A percentile compares a stretch with the other conserved stretches of the same genome.
These are phyloP conservation scores for Bocquillonia castaneifolia DNA, from an alignment of 441 rosid genomes.

Conservation along the genomic window DNA sequence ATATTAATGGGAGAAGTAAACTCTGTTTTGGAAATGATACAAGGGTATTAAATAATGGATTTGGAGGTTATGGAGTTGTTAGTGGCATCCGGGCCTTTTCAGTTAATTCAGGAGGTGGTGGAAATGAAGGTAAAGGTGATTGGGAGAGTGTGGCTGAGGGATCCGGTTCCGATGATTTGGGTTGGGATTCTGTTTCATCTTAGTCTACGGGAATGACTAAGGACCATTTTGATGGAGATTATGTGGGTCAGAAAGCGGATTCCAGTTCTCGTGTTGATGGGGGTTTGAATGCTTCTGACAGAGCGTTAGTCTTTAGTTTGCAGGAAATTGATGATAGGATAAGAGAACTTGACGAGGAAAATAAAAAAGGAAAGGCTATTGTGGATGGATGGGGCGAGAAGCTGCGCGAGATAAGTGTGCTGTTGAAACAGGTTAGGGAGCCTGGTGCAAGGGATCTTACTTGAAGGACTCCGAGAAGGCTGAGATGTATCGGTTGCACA, in stretches of 20 bases:
- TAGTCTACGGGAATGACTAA: constrained; percentile 81
- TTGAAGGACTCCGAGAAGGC: constrained; percentile 82
- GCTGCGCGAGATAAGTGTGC: constrained; percentile 42
- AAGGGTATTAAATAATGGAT: constrained; percentile 16
- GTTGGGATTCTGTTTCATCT: constrained; percentile 65
- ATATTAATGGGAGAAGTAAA: constrained; percentile 25
- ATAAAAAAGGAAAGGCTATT: constrained; percentile 37
- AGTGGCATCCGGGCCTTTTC: constrained; percentile 36
- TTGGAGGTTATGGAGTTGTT: constrained; percentile 9
- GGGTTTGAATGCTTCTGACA: constrained; percentile 29
- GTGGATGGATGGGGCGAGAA: constrained; percentile 52
- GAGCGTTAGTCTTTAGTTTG: constrained; percentile 33
- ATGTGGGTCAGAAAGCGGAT: constrained; percentile 32
- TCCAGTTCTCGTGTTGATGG: constrained; percentile 18
- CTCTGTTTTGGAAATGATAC: constrained; percentile 3
- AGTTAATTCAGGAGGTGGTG: constrained; percentile 32
- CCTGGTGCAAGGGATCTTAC: constrained; percentile 85
- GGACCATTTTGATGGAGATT: constrained; percentile 76
- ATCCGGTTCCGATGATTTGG: constrained; percentile 41
- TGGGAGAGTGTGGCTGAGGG: constrained; percentile 38
- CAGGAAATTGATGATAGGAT: constrained; percentile 43
- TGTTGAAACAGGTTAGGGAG: constrained; percentile 69
- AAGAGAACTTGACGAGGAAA: constrained; percentile 40
- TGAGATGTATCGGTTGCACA: constrained; percentile 83
- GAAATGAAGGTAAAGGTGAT: constrained; percentile 30